Percentiles rank a stretch among this genome's conserved stretches.
phyloP scores from a whole-genome alignment of 139 green algal genomes.

The Haematococcus sp. region DNA sequence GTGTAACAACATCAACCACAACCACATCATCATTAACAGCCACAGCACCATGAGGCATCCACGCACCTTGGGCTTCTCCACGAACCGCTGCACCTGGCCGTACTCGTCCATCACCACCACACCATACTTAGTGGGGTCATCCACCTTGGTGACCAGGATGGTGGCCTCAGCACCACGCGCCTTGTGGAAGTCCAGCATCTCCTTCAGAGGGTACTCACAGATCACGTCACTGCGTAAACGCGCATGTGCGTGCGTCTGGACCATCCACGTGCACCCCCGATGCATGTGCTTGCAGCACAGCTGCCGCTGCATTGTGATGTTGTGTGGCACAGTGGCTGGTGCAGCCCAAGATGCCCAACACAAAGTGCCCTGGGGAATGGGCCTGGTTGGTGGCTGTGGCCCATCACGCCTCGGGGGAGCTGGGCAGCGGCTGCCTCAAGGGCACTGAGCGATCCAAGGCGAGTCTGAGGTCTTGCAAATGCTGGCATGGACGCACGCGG shows the following conservation, averaged over 20 bases:
- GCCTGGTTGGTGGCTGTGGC: too few species aligned
- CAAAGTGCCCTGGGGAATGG: too few species aligned
- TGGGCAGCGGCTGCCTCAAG: too few species aligned
- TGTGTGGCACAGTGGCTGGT: not conserved
- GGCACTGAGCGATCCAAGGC: too few species aligned
- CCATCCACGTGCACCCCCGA: not conserved
- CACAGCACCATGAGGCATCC: too few species aligned
- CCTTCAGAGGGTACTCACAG: constrained; percentile 91
- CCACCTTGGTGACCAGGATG: constrained; percentile 93
- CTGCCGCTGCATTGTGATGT: not conserved
- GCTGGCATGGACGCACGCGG: too few species aligned
- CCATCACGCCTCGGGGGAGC: not conserved
- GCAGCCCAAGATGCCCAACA: not conserved
- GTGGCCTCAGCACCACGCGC: constrained; percentile 81
- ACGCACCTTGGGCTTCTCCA: constrained; percentile 88
- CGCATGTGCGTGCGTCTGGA: not conserved
- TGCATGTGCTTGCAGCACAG: not conserved
- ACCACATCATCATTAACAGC: too few species aligned
- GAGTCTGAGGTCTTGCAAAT: too few species aligned
- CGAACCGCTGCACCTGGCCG: constrained; percentile 88
- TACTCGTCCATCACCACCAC: constrained; percentile 92
- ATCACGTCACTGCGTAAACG: constrained; percentile 89
- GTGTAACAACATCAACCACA: too few species aligned
- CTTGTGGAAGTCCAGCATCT: constrained; percentile 87
- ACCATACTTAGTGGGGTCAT: constrained; percentile 96